These are phyloP conservation scores for Colletotrichum chlorophyti DNA, from an alignment of 2,329 filamentous ascomycete genomes.

Conservation along the genomic window DNA sequence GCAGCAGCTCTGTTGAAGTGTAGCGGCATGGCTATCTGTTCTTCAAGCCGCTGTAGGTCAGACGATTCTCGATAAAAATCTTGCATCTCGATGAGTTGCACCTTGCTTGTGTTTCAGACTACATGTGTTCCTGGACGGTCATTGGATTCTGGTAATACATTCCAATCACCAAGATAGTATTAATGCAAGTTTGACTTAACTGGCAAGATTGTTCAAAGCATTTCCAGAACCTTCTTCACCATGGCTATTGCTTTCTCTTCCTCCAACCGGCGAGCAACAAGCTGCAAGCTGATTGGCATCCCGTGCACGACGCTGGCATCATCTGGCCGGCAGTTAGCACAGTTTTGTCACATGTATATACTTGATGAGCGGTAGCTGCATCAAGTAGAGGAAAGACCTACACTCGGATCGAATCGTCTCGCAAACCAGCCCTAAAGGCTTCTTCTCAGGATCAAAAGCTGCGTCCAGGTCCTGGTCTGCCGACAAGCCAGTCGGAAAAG, in stretches of 20 bases:
- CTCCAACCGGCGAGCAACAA: conserved; percentile 50
- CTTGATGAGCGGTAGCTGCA: no score
- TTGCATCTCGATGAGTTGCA: no score
- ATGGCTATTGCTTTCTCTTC: conserved; percentile 48
- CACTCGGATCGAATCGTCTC: conserved; percentile 48
- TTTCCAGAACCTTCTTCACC: conserved; percentile 32
- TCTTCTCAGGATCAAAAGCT: conserved; percentile 34
- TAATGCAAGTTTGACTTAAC: no score
- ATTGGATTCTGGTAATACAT: no score
- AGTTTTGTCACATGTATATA: no score
- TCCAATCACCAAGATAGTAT: no score
- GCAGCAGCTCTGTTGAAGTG: no score
- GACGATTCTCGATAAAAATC: no score
- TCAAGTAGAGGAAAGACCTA: conserved; percentile 37
- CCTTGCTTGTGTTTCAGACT: no score
- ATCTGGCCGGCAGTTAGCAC: conserved; percentile 36
- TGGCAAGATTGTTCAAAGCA: neutral
- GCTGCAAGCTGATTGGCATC: conserved; percentile 49
- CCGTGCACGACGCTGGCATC: conserved; percentile 47
- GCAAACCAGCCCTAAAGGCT: conserved; percentile 45
- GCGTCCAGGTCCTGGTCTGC: conserved; percentile 49
- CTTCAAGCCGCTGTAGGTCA: no score
- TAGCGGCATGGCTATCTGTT: no score
- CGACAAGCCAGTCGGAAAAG: conserved; percentile 50
- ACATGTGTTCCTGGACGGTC: no score